Base-by-base conservation (phyloP, 352 stramenopile species). In the Aphanomyces euteiches region DNA sequence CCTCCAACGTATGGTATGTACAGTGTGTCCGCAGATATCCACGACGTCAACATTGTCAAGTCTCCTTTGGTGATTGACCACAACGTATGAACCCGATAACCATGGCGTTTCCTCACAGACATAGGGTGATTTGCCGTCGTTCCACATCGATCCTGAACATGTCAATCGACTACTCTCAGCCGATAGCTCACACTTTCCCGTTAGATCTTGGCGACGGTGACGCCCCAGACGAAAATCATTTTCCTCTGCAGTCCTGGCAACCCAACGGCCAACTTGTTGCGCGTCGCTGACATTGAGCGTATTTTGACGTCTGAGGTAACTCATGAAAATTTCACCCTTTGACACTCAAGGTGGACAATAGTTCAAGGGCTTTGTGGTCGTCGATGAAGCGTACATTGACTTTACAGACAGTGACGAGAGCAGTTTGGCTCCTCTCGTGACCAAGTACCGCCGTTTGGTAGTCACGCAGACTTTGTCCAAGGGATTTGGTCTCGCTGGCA, bases 1-100 rank as follows among this genome's bases (percentile, higher is more conserved):
- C 95, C 96, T 6, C 96, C 97, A 5, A 99, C 96, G 0, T 99
- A 99, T 78, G 96, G 96, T 61, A 99, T 99, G 97, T 99, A 99
- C 82, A 97, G 97, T 70, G 97, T 99, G 47, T 99, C 95, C 74
- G 96, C 96, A 60, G 98, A 98, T 77, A 97, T 99, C 56, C 98
- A 99, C 79, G 96, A 99, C 77, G 96, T 99, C 34, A 75, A 80
- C 40, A 97, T 99, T 73, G 84, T 98, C 53, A 85, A 75, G 1
- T 93, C 96, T 73, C 95, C 96, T 7, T 87, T 99, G 17, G 90
- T 70, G 81, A 56, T 69, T 58, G 15, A 41, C 54, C 19, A 1
- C 50, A 28, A 12, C 50, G 50, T 58, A 17, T 77, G n/a, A 77
- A 89, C 34, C 50, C 50, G 50, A 71, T 17, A 71, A 89, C 70